Conservation (phyloP, 2,329 filamentous ascomycete species). For the Aspergillus japonicus region DNA sequence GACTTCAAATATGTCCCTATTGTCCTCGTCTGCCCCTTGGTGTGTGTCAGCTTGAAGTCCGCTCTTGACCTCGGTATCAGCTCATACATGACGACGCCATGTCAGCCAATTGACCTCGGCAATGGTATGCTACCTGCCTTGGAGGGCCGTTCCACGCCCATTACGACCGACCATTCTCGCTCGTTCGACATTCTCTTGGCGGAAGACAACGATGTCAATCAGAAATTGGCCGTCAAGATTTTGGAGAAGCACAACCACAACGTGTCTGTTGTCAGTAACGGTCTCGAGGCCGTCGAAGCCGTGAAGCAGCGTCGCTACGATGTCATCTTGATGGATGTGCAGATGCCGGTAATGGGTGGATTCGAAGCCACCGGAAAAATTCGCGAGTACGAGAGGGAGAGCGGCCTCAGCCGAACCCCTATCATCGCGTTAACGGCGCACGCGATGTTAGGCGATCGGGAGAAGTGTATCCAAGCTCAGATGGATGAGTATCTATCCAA, state of each 20-base stretch:
- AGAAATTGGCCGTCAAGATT: conserved; percentile 93
- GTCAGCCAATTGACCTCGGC: conserved; percentile 86
- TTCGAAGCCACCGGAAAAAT: conserved; percentile 98
- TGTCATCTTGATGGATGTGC: conserved; percentile 97
- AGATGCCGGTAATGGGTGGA: conserved; percentile 99
- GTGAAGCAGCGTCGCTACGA: conserved; percentile 91
- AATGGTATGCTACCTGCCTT: conserved; percentile 95
- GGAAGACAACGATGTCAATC: conserved; percentile 97
- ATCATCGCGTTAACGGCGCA: conserved; percentile 97
- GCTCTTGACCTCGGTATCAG: conserved; percentile 93
- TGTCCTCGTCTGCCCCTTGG: conserved; percentile 82
- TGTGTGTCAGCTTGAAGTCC: conserved; percentile 89
- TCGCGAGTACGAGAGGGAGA: conserved; percentile 84
- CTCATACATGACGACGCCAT: conserved; percentile 99
- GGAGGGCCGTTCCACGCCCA: conserved; percentile 87
- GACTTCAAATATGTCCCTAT: conserved; percentile 98
- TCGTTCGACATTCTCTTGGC: conserved; percentile 94
- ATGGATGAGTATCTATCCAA: conserved; percentile 99
- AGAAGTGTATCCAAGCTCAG: conserved; percentile 97
- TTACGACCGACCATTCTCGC: conserved; percentile 87
- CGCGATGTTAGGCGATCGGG: conserved; percentile 96
- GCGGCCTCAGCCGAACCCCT: conserved; percentile 78
- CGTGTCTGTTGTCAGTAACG: conserved; percentile 82
- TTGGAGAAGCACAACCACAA: conserved; percentile 84
- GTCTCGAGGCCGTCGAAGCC: conserved; percentile 87